Conservation (phyloP, 495 filamentous ascomycete species). For the Chlorociboria aeruginascens region DNA sequence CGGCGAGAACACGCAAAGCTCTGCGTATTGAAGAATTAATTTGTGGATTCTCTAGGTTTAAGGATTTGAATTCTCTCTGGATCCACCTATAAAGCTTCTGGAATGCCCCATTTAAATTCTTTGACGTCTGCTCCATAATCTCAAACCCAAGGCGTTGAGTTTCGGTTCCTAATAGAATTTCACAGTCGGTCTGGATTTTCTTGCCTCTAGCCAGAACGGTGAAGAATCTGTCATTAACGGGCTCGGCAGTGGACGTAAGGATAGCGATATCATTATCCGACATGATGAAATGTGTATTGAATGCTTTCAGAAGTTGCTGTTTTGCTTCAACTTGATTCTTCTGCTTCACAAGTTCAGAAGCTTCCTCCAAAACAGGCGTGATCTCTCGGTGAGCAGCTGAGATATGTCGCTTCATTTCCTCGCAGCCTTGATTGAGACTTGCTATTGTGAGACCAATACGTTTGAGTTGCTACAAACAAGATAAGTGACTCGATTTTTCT, state of each 20-base stretch:
- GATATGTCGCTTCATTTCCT: slow-evolving; percentile 70
- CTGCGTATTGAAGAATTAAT: slow-evolving; percentile 77
- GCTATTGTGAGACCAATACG: slow-evolving; percentile 70
- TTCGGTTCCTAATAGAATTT: slow-evolving; percentile 79
- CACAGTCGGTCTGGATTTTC: slow-evolving; percentile 75
- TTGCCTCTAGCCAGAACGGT: slow-evolving; percentile 67
- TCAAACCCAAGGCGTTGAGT: slow-evolving; percentile 78
- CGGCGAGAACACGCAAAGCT: slow-evolving; percentile 77
- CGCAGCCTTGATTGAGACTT: slow-evolving; percentile 68
- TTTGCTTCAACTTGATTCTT: slow-evolving; percentile 74
- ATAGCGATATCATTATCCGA: slow-evolving; percentile 63
- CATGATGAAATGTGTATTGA: slow-evolving; percentile 74
- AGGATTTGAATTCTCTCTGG: slow-evolving; percentile 79
- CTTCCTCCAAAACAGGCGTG: slow-evolving; percentile 65
- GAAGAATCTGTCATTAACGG: slow-evolving; percentile 83
- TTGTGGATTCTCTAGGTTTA: slow-evolving; percentile 91
- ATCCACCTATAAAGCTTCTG: slow-evolving; percentile 95
- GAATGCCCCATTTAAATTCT: slow-evolving; percentile 78
- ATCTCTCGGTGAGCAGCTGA: slow-evolving; percentile 63
- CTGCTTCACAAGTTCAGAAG: slow-evolving; percentile 59
- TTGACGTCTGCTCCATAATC: slow-evolving; percentile 80
- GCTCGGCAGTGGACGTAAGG: slow-evolving; percentile 64
- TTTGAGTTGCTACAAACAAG: slow-evolving; percentile 57
- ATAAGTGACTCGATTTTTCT: slow-evolving; percentile 14
- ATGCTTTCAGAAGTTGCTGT: slow-evolving; percentile 69